Base-by-base conservation (phyloP, 73 alveolate genomes). In the Diophrys sp. region DNA sequence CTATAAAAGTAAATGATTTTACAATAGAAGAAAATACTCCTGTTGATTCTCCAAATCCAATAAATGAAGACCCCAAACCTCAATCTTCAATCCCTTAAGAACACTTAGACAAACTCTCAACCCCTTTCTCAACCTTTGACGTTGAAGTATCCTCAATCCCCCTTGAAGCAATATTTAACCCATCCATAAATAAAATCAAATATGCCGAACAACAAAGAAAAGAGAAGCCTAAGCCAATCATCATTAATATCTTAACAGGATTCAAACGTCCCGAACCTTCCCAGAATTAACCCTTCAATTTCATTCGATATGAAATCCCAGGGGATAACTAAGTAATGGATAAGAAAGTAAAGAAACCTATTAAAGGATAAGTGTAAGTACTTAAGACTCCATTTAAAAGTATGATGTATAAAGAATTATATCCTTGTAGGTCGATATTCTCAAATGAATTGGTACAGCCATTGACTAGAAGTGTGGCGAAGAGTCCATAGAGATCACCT, bases 31-130 rank as follows among this genome's bases (percentile, higher is more conserved):
- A n/a, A n/a, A n/a, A n/a, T n/a, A n/a, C n/a, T n/a, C n/a, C n/a
- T n/a, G n/a, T n/a, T n/a, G n/a, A n/a, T n/a, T n/a, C 62, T 44
- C 62, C 62, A 44, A 44, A 44, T 44, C 62, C 62, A 44, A 44
- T 44, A 11, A 18, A 44, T 18, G 18, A 44, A 44, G 62, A 18
- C 5, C 18, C 18, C n/a, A 44, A 44, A 44, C n/a, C n/a, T n/a
- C n/a, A n/a, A n/a, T n/a, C n/a, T n/a, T 44, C 5, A 44, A 44
- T 44, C 5, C n/a, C 5, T 44, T 5, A 18, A 44, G 62, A 44
- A 44, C 62, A 44, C 18, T 44, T 44, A 18, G 5, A 11, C 5
- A 44, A 44, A 44, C 62, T 44, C 18, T 44, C 62, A 44, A 44
- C 62, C 5, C 62, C 62, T 44, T 44, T 44, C 62, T 11, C n/a